A percentile compares a stretch with the other conserved stretches of the same genome.
Evolutionary conservation across 805 yeast species (phyloP).

Genomic region (Zygosaccharomyces siamensis): DNA sequence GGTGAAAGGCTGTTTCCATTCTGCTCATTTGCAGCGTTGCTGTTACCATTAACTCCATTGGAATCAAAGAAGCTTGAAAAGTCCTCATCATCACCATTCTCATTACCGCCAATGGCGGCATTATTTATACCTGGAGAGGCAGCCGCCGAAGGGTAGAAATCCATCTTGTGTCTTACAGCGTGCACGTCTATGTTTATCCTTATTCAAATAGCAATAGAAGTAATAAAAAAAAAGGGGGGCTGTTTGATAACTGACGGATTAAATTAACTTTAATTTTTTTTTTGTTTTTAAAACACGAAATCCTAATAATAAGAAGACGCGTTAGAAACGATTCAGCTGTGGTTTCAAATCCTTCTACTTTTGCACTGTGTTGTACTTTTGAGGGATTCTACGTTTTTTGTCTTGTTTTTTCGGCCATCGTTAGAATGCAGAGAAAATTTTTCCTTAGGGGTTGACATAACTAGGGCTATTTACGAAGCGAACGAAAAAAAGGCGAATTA

Average conservation of each 20-base stretch:
- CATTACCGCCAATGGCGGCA: conserved; percentile 10
- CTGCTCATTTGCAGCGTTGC: conserved; percentile 1
- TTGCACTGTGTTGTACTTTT: conserved; percentile 6
- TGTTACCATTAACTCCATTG: conserved; percentile 22
- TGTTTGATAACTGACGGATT: too few species aligned
- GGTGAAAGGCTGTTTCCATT: conserved; percentile 26
- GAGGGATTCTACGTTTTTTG: conserved; percentile 1
- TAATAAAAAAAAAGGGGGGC: not conserved
- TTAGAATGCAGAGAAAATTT: not conserved
- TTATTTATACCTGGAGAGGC: conserved; percentile 5
- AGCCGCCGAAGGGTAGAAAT: conserved; percentile 7
- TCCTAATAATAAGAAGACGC: conserved; percentile 1
- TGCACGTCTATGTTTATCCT: not conserved
- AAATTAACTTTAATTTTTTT: too few species aligned
- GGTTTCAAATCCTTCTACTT: not conserved
- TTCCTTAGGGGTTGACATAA: conserved; percentile 1
- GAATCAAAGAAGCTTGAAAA: conserved; percentile 44
- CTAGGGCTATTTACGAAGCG: not conserved
- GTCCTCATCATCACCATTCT: conserved; percentile 25
- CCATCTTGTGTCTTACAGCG: not conserved
- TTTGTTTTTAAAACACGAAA: not conserved
- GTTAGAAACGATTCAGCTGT: conserved; percentile 2
- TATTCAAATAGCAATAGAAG: not conserved
- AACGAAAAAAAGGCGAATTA: too few species aligned
- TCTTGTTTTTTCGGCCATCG: conserved; percentile 5